Evolutionary conservation across 2,329 filamentous ascomycete genomes (phyloP), one percentile per base, ranked within the genome.

Genomic region (Aureobasidium sp.): DNA sequence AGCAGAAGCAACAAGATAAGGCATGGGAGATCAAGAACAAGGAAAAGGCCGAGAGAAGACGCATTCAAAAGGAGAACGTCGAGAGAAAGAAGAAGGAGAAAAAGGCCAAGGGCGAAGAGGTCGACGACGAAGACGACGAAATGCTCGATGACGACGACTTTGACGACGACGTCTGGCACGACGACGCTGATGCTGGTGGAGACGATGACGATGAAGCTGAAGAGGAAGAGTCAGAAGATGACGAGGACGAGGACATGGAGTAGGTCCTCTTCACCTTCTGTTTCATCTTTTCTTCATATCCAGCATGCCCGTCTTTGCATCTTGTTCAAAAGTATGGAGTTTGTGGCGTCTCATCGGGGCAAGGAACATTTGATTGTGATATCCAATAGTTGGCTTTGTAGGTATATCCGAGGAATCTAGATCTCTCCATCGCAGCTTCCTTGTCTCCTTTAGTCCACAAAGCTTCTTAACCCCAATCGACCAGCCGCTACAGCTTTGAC

Each of bases 61-160:
- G 86, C 71, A 81, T 90, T 67, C 94, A 99, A 71, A 91, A 84
- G 73, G 91, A 89, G 65, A 97, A 97, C 67, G 84, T 99, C 1
- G 91, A 95, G 75, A 87, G 81, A 75, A 97, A 96, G 78, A 84
- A 81, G 73, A 84, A 86, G 69, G 80, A 82, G 59, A 83, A 79
- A 64, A 71, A 67, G n/a, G 72, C 76, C 38, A 75, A 74, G 2
- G 73, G 74, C 7, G 73, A 75, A 17, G 70, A 69, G n/a, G 64
- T 60, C 33, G 76, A 62, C 21, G 76, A 77, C 15, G 71, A 72
- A 21, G 72, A 71, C 21, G 72, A 73, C 23, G 69, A 69, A 3
- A 67, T 67, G 35, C 62, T 66, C 38, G 70, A 71, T 43, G 76
- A 74, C 2, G 78, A 79, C 17, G 77, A 71, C 46, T 76, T 74